Base-by-base conservation (phyloP, 1,284 basidiomycete genomes). In the Moesziomyces sp. region DNA sequence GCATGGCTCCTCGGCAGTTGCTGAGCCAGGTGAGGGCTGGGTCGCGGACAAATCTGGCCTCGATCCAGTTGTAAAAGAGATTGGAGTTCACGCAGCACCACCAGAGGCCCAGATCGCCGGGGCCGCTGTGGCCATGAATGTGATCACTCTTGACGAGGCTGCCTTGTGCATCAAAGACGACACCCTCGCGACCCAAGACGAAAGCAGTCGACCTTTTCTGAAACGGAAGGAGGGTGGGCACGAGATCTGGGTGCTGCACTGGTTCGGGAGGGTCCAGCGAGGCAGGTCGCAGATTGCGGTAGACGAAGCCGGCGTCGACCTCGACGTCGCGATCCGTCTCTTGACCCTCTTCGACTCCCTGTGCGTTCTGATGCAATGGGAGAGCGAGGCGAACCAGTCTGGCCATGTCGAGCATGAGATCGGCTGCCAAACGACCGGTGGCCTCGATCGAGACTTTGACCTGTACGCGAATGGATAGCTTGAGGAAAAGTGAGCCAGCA, bases 151-250 rank as follows among this genome's bases (percentile, higher is more conserved):
- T 23, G 10, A 24, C 50, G 16, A 52, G 46, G 8, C 14, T 19
- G 23, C 70, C 70, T 1, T 28, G 3, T 13, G 48, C n/a, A 24
- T 50, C 52, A 11, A 76, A 14, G 0, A 35, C 14, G 46, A 54
- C 66, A n/a, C 79, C 79, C 59, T 83, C 81, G 16, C 82, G 66
- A 24, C 72, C 74, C 1, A 83, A 72, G 10, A 83, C 52, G 35
- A 83, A 82, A 1, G 69, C 68, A 16, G 77, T 71, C 0, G 78
- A 77, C 18, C 76, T 63, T 10, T 58, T 73, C 49, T 83, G 82
- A 40, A 82, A 83, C 13, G 82, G 82, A 9, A 82, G 49, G 21
- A 83, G 46, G 2, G 58, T 66, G 9, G 82, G 66, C 3, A 49
- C 58, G n/a, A 82, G 57, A 1, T 58, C 59, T 8, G 48, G 38